Conservation (phyloP, 2,329 filamentous ascomycete genomes). For the Pseudogymnoascus sp. region DNA sequence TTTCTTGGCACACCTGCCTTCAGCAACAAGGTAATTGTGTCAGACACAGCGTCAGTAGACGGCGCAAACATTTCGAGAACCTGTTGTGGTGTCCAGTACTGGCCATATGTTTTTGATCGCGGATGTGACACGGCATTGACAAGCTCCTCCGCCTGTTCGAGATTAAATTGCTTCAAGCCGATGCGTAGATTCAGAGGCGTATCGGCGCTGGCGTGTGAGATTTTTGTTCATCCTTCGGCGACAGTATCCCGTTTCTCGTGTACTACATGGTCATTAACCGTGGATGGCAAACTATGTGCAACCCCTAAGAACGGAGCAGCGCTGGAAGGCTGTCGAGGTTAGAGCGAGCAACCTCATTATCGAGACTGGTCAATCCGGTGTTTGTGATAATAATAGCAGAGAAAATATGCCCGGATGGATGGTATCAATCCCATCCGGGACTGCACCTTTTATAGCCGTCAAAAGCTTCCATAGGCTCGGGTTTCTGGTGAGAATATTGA, state of each 20-base stretch:
- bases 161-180: constrained; percentile 37
- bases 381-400: neutral
- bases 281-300: constrained; percentile 7
- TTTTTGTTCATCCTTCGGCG: neutral
- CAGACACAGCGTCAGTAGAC: constrained; percentile 35
- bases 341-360: neutral
- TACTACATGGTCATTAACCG: constrained; percentile 15
- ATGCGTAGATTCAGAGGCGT: constrained; percentile 25
- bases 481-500: neutral
- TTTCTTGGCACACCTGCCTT: constrained; percentile 39
- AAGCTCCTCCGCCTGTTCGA: constrained; percentile 37
- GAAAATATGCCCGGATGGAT: neutral
- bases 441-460: neutral
- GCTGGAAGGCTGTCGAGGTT: neutral
- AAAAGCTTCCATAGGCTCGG: neutral
- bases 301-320: neutral
- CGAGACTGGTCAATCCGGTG: neutral
- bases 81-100: constrained; percentile 38
- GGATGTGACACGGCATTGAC: constrained; percentile 38
- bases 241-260: constrained; percentile 18
- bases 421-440: neutral
- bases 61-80: constrained; percentile 37
- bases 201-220: neutral
- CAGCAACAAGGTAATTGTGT: constrained; percentile 46
- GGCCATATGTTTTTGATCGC: constrained; percentile 36